Evolutionary conservation across 2,329 filamentous ascomycete genomes (phyloP).

Genomic region (Hypoxylon rubiginosum): DNA sequence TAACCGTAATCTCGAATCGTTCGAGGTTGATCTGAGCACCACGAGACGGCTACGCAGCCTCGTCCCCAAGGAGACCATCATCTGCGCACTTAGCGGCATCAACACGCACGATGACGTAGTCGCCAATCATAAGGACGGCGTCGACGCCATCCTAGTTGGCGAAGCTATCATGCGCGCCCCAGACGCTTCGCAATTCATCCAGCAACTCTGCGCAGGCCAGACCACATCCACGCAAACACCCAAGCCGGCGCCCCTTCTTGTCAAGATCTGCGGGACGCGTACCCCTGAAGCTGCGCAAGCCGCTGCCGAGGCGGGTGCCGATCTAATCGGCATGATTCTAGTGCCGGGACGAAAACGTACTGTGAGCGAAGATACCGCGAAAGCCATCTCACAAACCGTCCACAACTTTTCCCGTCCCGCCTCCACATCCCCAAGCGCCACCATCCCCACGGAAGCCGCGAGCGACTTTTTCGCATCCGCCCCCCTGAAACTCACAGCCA

Average conservation of each 20-base stretch:
- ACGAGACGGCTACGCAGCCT: conserved; percentile 89
- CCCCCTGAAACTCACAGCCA: conserved; percentile 59
- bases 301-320: conserved; percentile 88
- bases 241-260: conserved; percentile 69
- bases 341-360: conserved; percentile 85
- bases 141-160: conserved; percentile 93
- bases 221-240: conserved; percentile 53
- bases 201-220: conserved; percentile 78
- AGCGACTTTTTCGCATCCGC: conserved; percentile 80
- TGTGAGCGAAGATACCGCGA: conserved; percentile 82
- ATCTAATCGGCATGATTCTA: conserved; percentile 93
- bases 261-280: conserved; percentile 96
- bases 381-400: conserved; percentile 83
- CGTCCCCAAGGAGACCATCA: conserved; percentile 86
- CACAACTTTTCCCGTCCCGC: conserved; percentile 65
- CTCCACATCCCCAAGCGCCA: conserved; percentile 48
- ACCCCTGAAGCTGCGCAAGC: conserved; percentile 82
- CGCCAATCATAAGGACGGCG: conserved; percentile 88
- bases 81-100: conserved; percentile 96
- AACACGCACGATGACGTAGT: conserved; percentile 89
- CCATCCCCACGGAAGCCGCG: conserved; percentile 53
- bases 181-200: conserved; percentile 86
- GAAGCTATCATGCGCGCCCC: conserved; percentile 95
- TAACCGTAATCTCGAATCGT: conserved; percentile 95
- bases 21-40: conserved; percentile 95